Evolutionary conservation across 2,329 filamentous ascomycete species (phyloP).

Genomic region (Cladosporium sp.): DNA sequence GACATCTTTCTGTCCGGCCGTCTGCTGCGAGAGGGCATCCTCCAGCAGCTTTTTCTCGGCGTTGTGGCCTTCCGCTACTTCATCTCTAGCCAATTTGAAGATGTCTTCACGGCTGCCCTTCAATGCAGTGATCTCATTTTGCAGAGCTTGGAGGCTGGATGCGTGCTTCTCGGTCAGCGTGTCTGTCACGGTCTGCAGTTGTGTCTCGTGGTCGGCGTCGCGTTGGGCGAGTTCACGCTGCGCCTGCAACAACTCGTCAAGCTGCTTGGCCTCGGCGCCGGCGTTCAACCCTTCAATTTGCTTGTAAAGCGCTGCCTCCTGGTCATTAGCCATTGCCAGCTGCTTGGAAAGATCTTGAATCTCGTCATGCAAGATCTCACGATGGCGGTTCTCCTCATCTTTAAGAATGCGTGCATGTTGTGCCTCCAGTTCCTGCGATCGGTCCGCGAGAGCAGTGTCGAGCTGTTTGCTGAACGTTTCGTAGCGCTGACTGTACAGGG

Average conservation of each 20-base stretch:
- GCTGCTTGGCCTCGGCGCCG: background rate
- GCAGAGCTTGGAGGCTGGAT: constrained; percentile 1
- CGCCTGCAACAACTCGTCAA: background rate
- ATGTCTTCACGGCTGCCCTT: constrained; percentile 8
- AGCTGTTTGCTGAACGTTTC: constrained; percentile 10
- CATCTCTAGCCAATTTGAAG: background rate
- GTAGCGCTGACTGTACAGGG: constrained; percentile 13
- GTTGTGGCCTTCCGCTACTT: constrained; percentile 2
- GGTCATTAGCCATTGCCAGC: constrained; percentile 20
- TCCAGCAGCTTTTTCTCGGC: constrained; percentile 12
- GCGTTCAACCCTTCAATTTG: constrained; percentile 4
- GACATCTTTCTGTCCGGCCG: background rate
- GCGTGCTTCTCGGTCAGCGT: constrained; percentile 10
- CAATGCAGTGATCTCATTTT: background rate
- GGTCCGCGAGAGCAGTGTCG: constrained; percentile 16
- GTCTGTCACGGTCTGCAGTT: background rate
- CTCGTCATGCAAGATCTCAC: constrained; percentile 13
- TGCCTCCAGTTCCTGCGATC: constrained; percentile 12
- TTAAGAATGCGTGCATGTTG: constrained; percentile 13
- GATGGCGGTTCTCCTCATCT: constrained; percentile 4
- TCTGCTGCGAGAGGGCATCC: constrained; percentile 4
- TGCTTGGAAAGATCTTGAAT: constrained; percentile 15
- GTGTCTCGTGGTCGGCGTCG: background rate
- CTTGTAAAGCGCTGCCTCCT: constrained; percentile 20
- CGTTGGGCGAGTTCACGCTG: background rate